Evolutionary conservation across 1,139 yeast genomes (phyloP).

Genomic region (Meyerozyma sp.): DNA sequence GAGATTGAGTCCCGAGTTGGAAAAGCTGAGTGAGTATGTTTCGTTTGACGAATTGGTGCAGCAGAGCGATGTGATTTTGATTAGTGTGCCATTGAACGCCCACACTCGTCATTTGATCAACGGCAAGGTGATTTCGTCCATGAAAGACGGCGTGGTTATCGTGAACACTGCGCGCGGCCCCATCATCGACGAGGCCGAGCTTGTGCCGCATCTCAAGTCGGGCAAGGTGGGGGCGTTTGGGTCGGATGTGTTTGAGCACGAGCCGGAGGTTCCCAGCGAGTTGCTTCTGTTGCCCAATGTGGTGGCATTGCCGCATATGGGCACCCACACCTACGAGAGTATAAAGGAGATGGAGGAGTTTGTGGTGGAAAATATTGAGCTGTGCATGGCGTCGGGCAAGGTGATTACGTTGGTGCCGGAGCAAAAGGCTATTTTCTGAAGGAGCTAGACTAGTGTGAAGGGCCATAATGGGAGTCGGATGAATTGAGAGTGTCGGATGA

Average conservation of each 20-base stretch:
- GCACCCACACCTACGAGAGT: slow-evolving; percentile 65
- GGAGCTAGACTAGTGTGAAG: no score
- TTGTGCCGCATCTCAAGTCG: slow-evolving; percentile 54
- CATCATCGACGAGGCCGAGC: slow-evolving; percentile 61
- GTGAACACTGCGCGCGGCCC: slow-evolving; percentile 75
- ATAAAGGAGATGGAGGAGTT: slow-evolving; percentile 53
- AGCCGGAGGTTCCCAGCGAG: slow-evolving; percentile 66
- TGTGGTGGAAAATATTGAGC: slow-evolving; percentile 42
- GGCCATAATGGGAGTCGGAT: no score
- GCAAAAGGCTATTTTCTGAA: slow-evolving; percentile 21
- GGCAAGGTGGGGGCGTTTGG: slow-evolving; percentile 76
- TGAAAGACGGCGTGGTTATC: slow-evolving; percentile 61
- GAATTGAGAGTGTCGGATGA: no score
- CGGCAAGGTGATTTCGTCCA: slow-evolving; percentile 44
- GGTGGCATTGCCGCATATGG: slow-evolving; percentile 74
- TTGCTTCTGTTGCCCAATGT: slow-evolving; percentile 52
- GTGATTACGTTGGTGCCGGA: slow-evolving; percentile 69
- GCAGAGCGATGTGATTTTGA: slow-evolving; percentile 52
- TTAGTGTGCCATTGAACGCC: slow-evolving; percentile 58
- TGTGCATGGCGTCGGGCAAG: slow-evolving; percentile 49
- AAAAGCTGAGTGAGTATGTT: slow-evolving; percentile 51
- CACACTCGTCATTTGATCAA: slow-evolving; percentile 57
- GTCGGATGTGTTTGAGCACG: slow-evolving; percentile 79
- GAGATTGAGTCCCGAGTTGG: slow-evolving; percentile 48
- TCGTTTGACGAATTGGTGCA: slow-evolving; percentile 51